Percentiles rank a stretch among this genome's conserved stretches.
Conservation (phyloP, 345 rosid species). For the Noccaea bulbosa region DNA sequence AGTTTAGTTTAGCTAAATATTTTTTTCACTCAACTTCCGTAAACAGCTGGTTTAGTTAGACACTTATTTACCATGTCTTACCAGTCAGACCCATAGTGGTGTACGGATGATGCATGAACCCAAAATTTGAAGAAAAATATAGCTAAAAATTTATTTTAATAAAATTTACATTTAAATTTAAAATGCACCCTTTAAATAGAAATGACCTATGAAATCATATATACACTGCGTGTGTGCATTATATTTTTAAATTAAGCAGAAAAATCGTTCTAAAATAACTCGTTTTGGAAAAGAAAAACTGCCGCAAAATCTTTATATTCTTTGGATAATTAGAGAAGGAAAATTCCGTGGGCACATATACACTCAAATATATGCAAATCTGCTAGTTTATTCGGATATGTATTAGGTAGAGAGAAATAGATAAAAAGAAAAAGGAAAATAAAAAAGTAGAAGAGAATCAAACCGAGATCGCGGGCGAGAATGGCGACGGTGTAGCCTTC, state of each 20-base stretch:
- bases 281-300: slow-evolving; percentile 2
- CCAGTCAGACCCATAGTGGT: background rate
- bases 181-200: background rate
- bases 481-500: slow-evolving; percentile 98
- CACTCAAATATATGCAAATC: background rate
- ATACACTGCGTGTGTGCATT: background rate
- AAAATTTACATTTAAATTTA: background rate
- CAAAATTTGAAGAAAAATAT: background rate
- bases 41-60: background rate
- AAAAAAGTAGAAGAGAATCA: slow-evolving; percentile 15
- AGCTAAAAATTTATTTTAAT: background rate
- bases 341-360: background rate
- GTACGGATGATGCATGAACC: background rate
- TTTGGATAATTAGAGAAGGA: slow-evolving; percentile 20
- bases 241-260: background rate
- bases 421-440: slow-evolving; percentile 2
- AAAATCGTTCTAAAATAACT: slow-evolving; percentile 14
- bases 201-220: background rate
- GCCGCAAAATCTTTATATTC: slow-evolving; percentile 14
- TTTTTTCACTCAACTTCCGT: background rate
- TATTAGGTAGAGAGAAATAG: slow-evolving; percentile 12
- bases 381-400: background rate
- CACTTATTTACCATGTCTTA: background rate
- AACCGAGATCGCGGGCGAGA: slow-evolving; percentile 95
- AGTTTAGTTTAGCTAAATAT: background rate